Evolutionary conservation across 768 basidiomycete species (phyloP), one percentile per base, ranked within the genome.

Genomic region (Russula griseocarnosa): DNA sequence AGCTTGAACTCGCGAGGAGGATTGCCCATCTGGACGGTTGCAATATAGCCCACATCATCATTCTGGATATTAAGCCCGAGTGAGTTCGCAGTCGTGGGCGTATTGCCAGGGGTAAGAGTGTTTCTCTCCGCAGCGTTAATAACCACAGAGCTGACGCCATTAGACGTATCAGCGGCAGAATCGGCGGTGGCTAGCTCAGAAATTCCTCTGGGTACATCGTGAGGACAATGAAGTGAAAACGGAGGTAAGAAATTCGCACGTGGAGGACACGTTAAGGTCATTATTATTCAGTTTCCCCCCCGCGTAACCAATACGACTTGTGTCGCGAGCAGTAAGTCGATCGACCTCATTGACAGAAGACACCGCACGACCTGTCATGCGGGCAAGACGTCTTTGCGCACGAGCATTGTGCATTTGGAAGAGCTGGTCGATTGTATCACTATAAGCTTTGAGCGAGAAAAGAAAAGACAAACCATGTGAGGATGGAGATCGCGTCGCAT

Each of bases 361-460:
- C 9, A 71, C 79, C 24, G 75, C 74, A 44, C 81, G 82, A 16
- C 86, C 83, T 5, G 82, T 83, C 84, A 91, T 87, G 55, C 81
- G 84, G 9, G 88, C 87, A 56, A 85, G 79, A 58, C 89, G 86
- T 61, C 78, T 80, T 59, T 82, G 75, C 58, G 81, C 79, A 55
- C 83, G 85, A 73, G 90, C 91, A 66, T 87, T 81, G 69, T 85
- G 79, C 73, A 87, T 89, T 73, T 90, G 88, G 38, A 86, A 74
- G 51, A 81, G 73, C 90, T 92, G 70, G 24, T n/a, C 30, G 24
- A 34, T 54, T 24, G 18, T 28, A 49, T 32, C 20, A 40, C 8
- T 9, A 46, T 36, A 26, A 28, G 8, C 11, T 0, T 38, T 28
- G 3, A 9, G 14, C 40, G 13, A 11, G 40, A 9, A 18, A 10